phyloP scores from a whole-genome alignment of 2,329 filamentous ascomycete species.

The Passalora sequoiae region DNA sequence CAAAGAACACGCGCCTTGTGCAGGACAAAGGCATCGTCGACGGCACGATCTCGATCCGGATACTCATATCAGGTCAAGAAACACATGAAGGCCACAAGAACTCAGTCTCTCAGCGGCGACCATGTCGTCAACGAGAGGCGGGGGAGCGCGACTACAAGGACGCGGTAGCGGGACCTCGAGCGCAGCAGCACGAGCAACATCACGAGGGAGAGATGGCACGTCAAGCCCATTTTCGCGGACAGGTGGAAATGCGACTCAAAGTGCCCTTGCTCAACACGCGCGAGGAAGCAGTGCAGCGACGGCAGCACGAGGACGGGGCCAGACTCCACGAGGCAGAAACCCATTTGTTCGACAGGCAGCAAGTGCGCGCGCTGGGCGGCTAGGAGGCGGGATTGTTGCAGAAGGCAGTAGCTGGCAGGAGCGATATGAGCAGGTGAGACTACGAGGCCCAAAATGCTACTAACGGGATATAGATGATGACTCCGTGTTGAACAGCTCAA shows the following conservation, averaged over 20 bases:
- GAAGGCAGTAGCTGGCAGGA: too few relatives aligned
- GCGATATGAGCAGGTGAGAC: conserved; percentile 23
- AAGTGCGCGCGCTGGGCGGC: too few relatives aligned
- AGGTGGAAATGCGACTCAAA: conserved; percentile 6
- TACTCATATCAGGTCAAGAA: conserved; percentile 5
- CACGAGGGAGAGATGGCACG: conserved; percentile 5
- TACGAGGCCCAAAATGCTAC: conserved; percentile 11
- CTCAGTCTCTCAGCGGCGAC: conserved; percentile 14
- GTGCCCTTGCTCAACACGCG: background rate
- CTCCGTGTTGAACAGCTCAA: conserved; percentile 38
- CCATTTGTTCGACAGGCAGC: background rate
- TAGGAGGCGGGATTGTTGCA: too few relatives aligned
- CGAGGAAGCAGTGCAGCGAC: conserved; percentile 3
- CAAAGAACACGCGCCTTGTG: background rate
- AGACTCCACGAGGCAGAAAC: conserved; percentile 4
- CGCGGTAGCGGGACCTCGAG: conserved; percentile 17
- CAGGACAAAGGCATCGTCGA: conserved; percentile 4
- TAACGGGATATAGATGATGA: conserved; percentile 27
- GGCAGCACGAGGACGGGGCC: conserved; percentile 1
- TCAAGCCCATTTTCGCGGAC: conserved; percentile 7
- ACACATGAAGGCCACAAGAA: conserved; percentile 18
- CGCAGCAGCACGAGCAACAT: conserved; percentile 3
- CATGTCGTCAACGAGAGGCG: conserved; percentile 19
- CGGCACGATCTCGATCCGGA: conserved; percentile 8
- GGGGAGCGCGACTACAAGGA: conserved; percentile 11